A percentile compares a stretch with the other conserved stretches of the same genome.
phyloP scores from a whole-genome alignment of 148 eudicot genomes.

The Cornus suecica region DNA sequence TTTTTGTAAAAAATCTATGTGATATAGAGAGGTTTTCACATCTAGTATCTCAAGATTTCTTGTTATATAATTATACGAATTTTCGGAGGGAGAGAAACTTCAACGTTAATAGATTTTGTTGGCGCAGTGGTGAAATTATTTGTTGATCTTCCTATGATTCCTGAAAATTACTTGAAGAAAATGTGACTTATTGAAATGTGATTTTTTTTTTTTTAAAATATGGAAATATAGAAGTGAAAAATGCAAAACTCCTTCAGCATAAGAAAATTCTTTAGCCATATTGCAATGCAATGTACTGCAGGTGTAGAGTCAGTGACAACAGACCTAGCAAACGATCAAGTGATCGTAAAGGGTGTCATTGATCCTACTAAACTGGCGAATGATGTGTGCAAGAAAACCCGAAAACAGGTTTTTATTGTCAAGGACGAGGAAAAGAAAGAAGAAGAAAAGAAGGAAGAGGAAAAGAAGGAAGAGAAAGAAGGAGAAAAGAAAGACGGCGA shows the following conservation, averaged over 20 bases:
- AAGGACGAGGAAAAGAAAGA: conserved; percentile 31
- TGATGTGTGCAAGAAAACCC: conserved; percentile 49
- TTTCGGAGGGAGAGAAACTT: not conserved
- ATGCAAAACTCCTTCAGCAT: no score
- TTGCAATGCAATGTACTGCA: conserved; percentile 17
- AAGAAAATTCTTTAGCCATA: no score
- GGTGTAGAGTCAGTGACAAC: conserved; percentile 65
- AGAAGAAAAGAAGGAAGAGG: conserved; percentile 26
- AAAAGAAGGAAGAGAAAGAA: conserved; percentile 22
- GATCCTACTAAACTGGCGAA: conserved; percentile 46
- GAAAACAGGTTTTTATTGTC: conserved; percentile 48
- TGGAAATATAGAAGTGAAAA: no score
- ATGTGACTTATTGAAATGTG: no score
- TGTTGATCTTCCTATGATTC: no score
- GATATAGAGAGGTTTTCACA: not conserved
- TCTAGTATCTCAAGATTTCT: no score
- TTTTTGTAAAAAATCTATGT: no score
- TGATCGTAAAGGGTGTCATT: conserved; percentile 43
- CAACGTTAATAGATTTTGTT: not conserved
- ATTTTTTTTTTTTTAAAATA: no score
- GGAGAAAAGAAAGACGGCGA: conserved; percentile 15
- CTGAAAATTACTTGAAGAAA: no score
- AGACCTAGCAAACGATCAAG: conserved; percentile 49
- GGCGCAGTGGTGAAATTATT: no score
- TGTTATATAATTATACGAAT: no score